phyloP scores from a whole-genome alignment of 257 asterid species.

The Nicotiana paniculata region DNA sequence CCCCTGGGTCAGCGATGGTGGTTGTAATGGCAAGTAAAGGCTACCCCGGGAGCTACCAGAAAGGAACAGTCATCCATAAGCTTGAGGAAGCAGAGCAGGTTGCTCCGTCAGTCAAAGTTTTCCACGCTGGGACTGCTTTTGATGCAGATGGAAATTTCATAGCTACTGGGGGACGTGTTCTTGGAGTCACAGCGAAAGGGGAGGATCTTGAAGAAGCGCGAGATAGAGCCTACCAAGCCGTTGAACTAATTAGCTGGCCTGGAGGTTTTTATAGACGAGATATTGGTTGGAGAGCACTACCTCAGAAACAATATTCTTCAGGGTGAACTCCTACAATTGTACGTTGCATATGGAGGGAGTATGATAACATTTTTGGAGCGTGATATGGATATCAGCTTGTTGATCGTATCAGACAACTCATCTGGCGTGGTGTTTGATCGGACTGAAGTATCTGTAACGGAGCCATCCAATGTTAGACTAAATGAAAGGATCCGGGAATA shows the following conservation, averaged over 20 bases:
- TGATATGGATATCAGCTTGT: neutral
- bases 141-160: slow-evolving; percentile 63
- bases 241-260: slow-evolving; percentile 60
- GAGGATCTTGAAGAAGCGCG: slow-evolving; percentile 72
- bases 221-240: slow-evolving; percentile 71
- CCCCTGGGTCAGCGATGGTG: slow-evolving; percentile 85
- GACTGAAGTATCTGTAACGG: neutral
- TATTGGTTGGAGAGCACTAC: slow-evolving; percentile 86
- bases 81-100: slow-evolving; percentile 74
- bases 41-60: slow-evolving; percentile 77
- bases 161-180: slow-evolving; percentile 87
- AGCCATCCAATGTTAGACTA: neutral
- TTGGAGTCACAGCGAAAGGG: slow-evolving; percentile 84
- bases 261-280: slow-evolving; percentile 74
- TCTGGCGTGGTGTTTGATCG: neutral
- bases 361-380: neutral
- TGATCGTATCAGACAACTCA: neutral
- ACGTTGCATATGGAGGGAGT: neutral
- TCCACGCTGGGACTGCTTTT: slow-evolving; percentile 77
- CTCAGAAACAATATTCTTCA: slow-evolving; percentile 26
- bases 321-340: neutral
- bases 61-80: slow-evolving; percentile 59
- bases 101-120: slow-evolving; percentile 58
- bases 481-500: neutral
- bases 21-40: slow-evolving; percentile 97